Evolutionary conservation across 2,329 filamentous ascomycete genomes (phyloP), one percentile per base, ranked within the genome.

Genomic region (Colletotrichum lini): DNA sequence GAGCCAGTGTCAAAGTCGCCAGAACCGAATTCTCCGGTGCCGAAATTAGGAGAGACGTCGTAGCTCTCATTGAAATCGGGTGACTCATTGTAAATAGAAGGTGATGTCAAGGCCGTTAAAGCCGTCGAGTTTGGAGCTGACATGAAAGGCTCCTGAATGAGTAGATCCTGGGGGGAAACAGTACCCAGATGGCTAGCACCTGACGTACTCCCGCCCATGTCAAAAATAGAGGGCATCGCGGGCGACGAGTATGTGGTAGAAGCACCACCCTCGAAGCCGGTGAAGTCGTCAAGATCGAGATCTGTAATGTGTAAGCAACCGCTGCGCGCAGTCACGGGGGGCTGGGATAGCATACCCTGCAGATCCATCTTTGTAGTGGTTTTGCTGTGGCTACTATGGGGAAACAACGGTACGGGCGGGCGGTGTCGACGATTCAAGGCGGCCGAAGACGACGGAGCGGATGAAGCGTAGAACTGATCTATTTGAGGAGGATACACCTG

Each of bases 91-190:
- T 90, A 92, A 68, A 90, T 86, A n/a, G 93, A 94, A 54, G 95
- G 95, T 72, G 95, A 96, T 68, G 94, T 97, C 81, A 98, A 79
- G 74, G 94, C 91, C 45, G 95, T 97, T 79, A 96, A 90, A 44
- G 93, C 91, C 57, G 92, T 88, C 2, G 95, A 97, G 78, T 94
- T 94, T 40, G 95, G 95, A 47, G 94, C 90, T 73, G 94, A 97
- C 79, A 90, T 86, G 78, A 90, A 90, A 70, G 88, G 86, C 77
- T 93, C 90, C 75, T 90, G 89, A 76, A 95, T 86, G 75, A 92
- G 84, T 74, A 97, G 86, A 78, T 98, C 94, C 81, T 93, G 92
- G 23, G 95, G 95, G 73, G 95, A 98, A 73, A 98, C 89, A 52
- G 95, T 98, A 76, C 88, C 89, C 78, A 90, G 78, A 79, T 90